A percentile compares a stretch with the other conserved stretches of the same genome.
Conservation (phyloP, 2,329 filamentous ascomycete species). For the Pseudocercospora macadamiae region DNA sequence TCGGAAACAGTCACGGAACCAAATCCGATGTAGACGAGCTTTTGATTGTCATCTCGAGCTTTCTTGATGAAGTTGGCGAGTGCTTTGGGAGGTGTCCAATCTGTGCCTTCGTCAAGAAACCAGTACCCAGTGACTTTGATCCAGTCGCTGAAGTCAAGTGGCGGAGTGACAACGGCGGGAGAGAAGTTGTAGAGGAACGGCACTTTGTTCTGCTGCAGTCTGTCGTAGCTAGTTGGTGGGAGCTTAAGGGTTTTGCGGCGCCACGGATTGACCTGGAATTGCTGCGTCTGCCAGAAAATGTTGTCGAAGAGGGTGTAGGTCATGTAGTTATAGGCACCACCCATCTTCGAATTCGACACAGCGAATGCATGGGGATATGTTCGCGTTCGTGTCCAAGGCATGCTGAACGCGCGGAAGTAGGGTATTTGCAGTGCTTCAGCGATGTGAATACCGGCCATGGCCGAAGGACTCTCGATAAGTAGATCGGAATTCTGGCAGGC, state of each 20-base stretch:
- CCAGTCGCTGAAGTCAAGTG: slow-evolving; percentile 96
- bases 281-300: slow-evolving; percentile 93
- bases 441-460: slow-evolving; percentile 97
- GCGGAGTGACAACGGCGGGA: slow-evolving; percentile 88
- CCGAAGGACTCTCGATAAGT: slow-evolving; percentile 91
- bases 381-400: slow-evolving; percentile 96
- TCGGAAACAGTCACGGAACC: slow-evolving; percentile 94
- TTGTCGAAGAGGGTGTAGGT: slow-evolving; percentile 97
- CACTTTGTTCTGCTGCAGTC: slow-evolving; percentile 95
- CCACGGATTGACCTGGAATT: slow-evolving; percentile 91
- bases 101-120: slow-evolving; percentile 80
- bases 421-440: slow-evolving; percentile 90
- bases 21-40: slow-evolving; percentile 95
- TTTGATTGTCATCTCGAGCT: slow-evolving; percentile 80
- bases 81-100: slow-evolving; percentile 74
- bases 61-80: slow-evolving; percentile 80
- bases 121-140: slow-evolving; percentile 96
- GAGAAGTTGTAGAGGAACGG: slow-evolving; percentile 98
- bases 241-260: slow-evolving; percentile 78
- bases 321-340: slow-evolving; percentile 91
- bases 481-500: slow-evolving; percentile 87
- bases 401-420: slow-evolving; percentile 96
- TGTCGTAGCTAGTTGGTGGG: slow-evolving; percentile 79
- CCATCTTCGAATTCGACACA: slow-evolving; percentile 71
- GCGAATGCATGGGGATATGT: slow-evolving; percentile 97